phyloP scores from a whole-genome alignment of 352 stramenopile genomes.

The Phytophthora litchii region DNA sequence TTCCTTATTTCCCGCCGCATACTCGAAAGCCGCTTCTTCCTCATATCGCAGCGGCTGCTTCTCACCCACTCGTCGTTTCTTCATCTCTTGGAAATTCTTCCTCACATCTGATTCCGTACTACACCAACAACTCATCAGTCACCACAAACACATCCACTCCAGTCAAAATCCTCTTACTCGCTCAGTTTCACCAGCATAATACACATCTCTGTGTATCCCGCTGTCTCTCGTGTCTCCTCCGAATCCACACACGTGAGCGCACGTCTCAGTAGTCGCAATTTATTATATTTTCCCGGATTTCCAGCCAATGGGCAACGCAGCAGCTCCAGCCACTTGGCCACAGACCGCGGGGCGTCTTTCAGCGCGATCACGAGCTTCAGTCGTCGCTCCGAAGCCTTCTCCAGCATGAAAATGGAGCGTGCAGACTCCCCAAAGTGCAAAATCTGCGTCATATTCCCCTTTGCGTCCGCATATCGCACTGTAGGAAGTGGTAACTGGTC shows the following conservation, averaged over 20 bases:
- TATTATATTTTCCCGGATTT: constrained; percentile 46
- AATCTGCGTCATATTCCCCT: constrained; percentile 21
- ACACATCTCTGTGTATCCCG: constrained; percentile 65
- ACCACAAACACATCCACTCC: not conserved
- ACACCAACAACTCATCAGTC: constrained; percentile 1
- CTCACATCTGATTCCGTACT: constrained; percentile 54
- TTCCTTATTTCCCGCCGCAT: constrained; percentile 45
- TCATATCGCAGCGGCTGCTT: constrained; percentile 59
- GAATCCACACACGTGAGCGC: constrained; percentile 49
- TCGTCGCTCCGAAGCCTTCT: constrained; percentile 48
- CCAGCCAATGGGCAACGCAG: constrained; percentile 52
- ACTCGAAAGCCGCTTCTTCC: constrained; percentile 72
- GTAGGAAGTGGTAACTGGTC: constrained; percentile 23
- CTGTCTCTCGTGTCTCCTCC: constrained; percentile 28
- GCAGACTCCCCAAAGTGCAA: constrained; percentile 69
- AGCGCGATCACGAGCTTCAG: constrained; percentile 52
- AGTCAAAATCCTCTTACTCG: constrained; percentile 34
- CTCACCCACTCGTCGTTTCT: constrained; percentile 56
- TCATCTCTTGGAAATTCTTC: constrained; percentile 66
- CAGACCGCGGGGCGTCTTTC: constrained; percentile 49
- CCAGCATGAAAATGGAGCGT: constrained; percentile 63
- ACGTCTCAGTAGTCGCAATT: constrained; percentile 48
- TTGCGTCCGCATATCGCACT: constrained; percentile 16
- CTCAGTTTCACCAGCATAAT: constrained; percentile 61
- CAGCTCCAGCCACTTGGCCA: constrained; percentile 59